Percentiles rank a stretch among this genome's conserved stretches.
Conservation (phyloP, 768 basidiomycete genomes). For the Tylopilus subfusipes region DNA sequence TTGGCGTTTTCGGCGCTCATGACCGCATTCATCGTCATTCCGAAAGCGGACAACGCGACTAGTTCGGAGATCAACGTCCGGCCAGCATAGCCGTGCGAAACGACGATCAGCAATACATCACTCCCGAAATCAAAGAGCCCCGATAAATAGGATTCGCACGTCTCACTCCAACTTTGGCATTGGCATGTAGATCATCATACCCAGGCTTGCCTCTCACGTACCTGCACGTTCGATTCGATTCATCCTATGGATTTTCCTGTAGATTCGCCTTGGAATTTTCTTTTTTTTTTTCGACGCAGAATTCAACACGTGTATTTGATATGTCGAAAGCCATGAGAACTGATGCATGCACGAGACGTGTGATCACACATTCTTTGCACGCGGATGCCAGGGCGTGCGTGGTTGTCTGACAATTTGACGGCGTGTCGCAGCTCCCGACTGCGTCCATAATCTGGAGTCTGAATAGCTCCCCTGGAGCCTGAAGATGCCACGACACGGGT, state of each 20-base stretch:
- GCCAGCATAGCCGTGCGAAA: slow-evolving; percentile 7
- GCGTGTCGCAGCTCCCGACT: too few species aligned
- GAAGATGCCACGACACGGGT: too few species aligned
- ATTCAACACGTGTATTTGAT: not conserved
- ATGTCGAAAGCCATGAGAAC: too few species aligned
- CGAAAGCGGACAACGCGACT: slow-evolving; percentile 27
- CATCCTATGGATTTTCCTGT: not conserved
- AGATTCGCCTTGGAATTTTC: not conserved
- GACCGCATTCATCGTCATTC: slow-evolving; percentile 49
- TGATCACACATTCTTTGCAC: too few species aligned
- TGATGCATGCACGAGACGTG: too few species aligned
- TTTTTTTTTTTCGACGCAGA: not conserved
- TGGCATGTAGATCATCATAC: not conserved
- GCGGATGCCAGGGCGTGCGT: too few species aligned
- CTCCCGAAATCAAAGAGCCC: not conserved
- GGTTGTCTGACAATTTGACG: not conserved
- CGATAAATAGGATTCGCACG: not conserved
- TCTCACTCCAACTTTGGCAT: not conserved
- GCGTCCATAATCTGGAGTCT: too few species aligned
- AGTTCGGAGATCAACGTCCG: slow-evolving; percentile 19
- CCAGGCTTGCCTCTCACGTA: not conserved
- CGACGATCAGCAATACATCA: not conserved
- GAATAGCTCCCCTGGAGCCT: too few species aligned
- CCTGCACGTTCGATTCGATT: not conserved
- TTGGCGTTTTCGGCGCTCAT: slow-evolving; percentile 57